phyloP scores from a whole-genome alignment of 176 grass and related monocot genomes.

The Leersia perrieri region DNA sequence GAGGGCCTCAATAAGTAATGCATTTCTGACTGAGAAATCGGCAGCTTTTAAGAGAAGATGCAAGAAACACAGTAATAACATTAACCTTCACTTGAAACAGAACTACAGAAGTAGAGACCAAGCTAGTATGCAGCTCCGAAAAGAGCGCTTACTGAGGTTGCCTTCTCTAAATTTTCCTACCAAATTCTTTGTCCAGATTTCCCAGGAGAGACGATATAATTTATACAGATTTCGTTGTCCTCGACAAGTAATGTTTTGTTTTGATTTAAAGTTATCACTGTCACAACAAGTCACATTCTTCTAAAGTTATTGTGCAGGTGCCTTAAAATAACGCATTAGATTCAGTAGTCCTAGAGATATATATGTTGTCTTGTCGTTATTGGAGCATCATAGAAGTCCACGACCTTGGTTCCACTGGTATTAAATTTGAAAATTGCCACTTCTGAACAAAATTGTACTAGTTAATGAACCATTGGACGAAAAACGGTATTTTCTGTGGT shows the following conservation, averaged over 20 bases:
- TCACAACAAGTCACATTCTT: background rate
- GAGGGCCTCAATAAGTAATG: background rate
- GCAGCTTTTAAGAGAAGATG: background rate
- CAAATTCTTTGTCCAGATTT: background rate
- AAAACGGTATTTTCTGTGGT: background rate
- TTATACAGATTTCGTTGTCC: background rate
- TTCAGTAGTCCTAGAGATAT: background rate
- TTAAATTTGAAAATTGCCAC: constrained; percentile 24
- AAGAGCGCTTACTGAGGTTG: constrained; percentile 21
- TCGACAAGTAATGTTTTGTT: background rate
- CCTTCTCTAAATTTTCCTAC: background rate
- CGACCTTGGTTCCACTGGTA: background rate
- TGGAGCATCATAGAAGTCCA: background rate
- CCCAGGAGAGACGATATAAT: background rate
- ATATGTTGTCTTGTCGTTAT: background rate
- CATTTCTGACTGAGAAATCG: background rate
- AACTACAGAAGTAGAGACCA: background rate
- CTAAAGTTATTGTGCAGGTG: background rate
- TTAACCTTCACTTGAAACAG: background rate
- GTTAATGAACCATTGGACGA: background rate
- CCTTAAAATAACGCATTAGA: background rate
- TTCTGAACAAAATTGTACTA: constrained; percentile 15
- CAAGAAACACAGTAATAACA: no score
- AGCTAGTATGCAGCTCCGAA: background rate
- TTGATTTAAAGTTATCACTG: no score